Evolutionary conservation across 768 basidiomycete species (phyloP).

Genomic region (Agaricus bisporus): DNA sequence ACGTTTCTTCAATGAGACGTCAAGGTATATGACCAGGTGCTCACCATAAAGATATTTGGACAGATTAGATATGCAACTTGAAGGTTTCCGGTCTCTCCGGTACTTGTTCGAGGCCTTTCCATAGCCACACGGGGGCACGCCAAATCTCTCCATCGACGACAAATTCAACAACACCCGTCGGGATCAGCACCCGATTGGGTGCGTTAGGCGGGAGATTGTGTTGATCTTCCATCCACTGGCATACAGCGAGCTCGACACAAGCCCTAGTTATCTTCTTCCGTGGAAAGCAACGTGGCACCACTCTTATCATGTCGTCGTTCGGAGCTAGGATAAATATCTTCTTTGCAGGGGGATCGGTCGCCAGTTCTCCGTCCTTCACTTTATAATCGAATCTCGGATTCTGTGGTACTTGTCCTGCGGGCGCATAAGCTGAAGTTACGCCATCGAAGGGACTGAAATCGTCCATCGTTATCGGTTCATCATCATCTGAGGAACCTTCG

Average conservation of each 20-base stretch:
- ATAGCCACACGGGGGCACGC: constrained; percentile 1
- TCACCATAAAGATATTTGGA: background rate
- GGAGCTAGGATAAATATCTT: background rate
- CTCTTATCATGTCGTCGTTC: background rate
- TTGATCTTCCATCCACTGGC: constrained; percentile 6
- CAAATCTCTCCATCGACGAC: background rate
- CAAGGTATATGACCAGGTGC: background rate
- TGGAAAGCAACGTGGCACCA: background rate
- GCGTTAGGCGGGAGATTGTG: background rate
- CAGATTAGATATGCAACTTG: background rate
- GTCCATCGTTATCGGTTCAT: background rate
- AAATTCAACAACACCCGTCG: background rate
- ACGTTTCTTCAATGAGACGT: background rate
- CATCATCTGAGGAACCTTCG: background rate
- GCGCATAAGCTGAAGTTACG: background rate
- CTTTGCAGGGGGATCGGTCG: background rate
- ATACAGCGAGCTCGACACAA: constrained; percentile 1
- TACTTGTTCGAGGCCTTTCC: constrained; percentile 3
- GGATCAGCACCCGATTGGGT: background rate
- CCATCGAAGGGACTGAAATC: background rate
- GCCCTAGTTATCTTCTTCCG: background rate
- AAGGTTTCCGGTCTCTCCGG: background rate
- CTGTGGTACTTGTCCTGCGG: background rate
- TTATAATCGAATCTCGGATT: background rate
- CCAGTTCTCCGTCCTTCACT: background rate